A percentile compares a stretch with the other conserved stretches of the same genome.
Conservation (phyloP, 2,329 filamentous ascomycete species). For the Harringtonia aguacate region DNA sequence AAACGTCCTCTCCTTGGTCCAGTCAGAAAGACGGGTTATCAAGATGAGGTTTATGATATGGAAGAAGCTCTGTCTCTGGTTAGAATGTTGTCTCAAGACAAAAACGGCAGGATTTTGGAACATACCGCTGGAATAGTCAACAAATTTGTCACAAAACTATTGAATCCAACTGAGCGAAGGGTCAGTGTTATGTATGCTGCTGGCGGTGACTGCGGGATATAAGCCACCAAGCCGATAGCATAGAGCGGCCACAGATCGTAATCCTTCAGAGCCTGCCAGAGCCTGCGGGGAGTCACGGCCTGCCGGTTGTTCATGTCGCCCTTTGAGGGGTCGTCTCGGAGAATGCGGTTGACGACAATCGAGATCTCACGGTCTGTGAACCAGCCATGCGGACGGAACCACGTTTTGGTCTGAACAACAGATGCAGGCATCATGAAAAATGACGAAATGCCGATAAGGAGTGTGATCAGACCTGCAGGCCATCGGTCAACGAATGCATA, state of each 20-base stretch:
- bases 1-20: constrained; percentile 34
- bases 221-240: constrained; percentile 6
- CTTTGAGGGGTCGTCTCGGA: constrained; percentile 46
- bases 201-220: constrained; percentile 3
- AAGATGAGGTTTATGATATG: constrained; percentile 41
- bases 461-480: constrained; percentile 33
- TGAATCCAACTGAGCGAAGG: constrained; percentile 7
- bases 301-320: constrained; percentile 49
- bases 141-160: constrained; percentile 7
- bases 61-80: constrained; percentile 20
- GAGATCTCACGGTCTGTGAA: constrained; percentile 39
- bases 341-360: constrained; percentile 47
- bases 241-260: constrained; percentile 12
- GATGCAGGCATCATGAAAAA: constrained; percentile 36
- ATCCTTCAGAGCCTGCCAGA: constrained; percentile 8
- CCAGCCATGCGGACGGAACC: constrained; percentile 37
- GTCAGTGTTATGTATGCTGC: constrained; percentile 7
- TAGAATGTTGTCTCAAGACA: not conserved
- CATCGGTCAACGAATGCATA: no score
- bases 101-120: constrained; percentile 40
- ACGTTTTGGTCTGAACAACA: constrained; percentile 29
- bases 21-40: constrained; percentile 34
- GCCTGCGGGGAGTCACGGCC: constrained; percentile 30
- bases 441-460: constrained; percentile 28
- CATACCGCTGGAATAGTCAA: constrained; percentile 28